Evolutionary conservation across 495 filamentous ascomycete genomes (phyloP).

Genomic region (Tuber calosporum): DNA sequence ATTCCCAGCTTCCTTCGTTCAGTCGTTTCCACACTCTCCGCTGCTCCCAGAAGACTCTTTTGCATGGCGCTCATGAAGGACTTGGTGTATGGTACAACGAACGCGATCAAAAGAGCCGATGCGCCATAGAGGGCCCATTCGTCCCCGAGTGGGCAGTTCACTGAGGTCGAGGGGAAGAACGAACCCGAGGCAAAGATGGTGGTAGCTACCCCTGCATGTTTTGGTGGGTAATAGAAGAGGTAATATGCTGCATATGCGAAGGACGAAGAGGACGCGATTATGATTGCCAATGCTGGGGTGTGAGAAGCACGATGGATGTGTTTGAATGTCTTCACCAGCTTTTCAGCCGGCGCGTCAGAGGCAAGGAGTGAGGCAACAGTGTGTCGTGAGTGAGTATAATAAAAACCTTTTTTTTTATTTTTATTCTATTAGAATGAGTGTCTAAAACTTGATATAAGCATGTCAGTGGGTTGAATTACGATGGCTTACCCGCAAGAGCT

Average conservation of each 20-base stretch:
- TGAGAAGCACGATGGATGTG: slow-evolving; percentile 24
- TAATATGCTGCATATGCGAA: slow-evolving; percentile 37
- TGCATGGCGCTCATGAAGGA: slow-evolving; percentile 22
- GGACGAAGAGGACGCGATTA: slow-evolving; percentile 29
- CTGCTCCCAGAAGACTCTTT: slow-evolving; percentile 23
- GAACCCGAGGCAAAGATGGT: slow-evolving; percentile 25
- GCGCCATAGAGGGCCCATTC: slow-evolving; percentile 37
- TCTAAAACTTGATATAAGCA: neutral
- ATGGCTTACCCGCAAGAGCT: slow-evolving; percentile 27
- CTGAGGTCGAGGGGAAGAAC: slow-evolving; percentile 35
- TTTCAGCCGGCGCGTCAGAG: slow-evolving; percentile 17
- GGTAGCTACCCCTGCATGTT: slow-evolving; percentile 15
- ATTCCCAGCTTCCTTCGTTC: slow-evolving; percentile 26
- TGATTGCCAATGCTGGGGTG: slow-evolving; percentile 22
- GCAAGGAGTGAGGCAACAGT: slow-evolving; percentile 32
- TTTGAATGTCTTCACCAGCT: slow-evolving; percentile 27
- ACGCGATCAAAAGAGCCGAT: slow-evolving; percentile 25
- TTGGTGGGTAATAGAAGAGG: slow-evolving; percentile 23
- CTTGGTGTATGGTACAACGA: slow-evolving; percentile 32
- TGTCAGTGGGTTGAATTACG: neutral
- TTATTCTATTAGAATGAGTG: slow-evolving; percentile 1
- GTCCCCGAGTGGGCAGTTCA: slow-evolving; percentile 13
- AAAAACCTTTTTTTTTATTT: slow-evolving; percentile 26
- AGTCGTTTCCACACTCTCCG: slow-evolving; percentile 18
- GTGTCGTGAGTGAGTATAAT: slow-evolving; percentile 35